Evolutionary conservation across 1,284 basidiomycete genomes (phyloP).

Genomic region (Pseudozyma sp.): DNA sequence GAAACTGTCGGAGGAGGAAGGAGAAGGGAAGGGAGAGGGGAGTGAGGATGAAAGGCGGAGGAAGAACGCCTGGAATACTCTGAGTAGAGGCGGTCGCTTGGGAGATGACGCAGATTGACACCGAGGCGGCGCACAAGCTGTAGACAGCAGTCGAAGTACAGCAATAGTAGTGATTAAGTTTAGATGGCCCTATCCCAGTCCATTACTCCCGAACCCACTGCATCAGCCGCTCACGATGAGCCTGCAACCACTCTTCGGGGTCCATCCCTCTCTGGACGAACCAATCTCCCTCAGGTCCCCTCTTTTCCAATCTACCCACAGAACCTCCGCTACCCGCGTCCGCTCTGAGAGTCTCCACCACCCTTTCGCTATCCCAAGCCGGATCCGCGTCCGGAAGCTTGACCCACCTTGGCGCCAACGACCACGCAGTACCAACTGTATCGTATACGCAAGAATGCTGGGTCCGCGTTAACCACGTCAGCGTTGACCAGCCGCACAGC

Average conservation of each 20-base stretch:
- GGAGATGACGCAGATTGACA: slow-evolving; percentile 46
- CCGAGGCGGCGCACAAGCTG: background rate
- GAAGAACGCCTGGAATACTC: slow-evolving; percentile 36
- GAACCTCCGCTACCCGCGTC: background rate
- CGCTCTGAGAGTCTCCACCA: background rate
- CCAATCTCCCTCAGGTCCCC: slow-evolving; percentile 75
- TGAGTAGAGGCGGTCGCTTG: slow-evolving; percentile 44
- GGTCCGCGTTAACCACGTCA: slow-evolving; percentile 21
- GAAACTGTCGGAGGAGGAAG: background rate
- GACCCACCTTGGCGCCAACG: slow-evolving; percentile 28
- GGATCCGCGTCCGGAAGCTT: slow-evolving; percentile 5
- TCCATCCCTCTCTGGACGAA: slow-evolving; percentile 74
- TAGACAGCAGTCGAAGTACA: background rate
- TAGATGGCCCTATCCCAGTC: no score
- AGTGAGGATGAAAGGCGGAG: slow-evolving; percentile 1
- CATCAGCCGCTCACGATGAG: slow-evolving; percentile 19
- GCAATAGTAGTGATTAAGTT: no score
- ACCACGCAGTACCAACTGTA: slow-evolving; percentile 30
- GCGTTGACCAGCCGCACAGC: slow-evolving; percentile 73
- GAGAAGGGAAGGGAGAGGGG: background rate
- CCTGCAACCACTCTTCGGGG: slow-evolving; percentile 20
- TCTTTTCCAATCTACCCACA: background rate
- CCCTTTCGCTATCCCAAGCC: slow-evolving; percentile 11
- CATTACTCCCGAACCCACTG: slow-evolving; percentile 7
- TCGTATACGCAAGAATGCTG: slow-evolving; percentile 24